Conservation (phyloP, 768 basidiomycete genomes). For the Tubosaeta brunneosetosa region DNA sequence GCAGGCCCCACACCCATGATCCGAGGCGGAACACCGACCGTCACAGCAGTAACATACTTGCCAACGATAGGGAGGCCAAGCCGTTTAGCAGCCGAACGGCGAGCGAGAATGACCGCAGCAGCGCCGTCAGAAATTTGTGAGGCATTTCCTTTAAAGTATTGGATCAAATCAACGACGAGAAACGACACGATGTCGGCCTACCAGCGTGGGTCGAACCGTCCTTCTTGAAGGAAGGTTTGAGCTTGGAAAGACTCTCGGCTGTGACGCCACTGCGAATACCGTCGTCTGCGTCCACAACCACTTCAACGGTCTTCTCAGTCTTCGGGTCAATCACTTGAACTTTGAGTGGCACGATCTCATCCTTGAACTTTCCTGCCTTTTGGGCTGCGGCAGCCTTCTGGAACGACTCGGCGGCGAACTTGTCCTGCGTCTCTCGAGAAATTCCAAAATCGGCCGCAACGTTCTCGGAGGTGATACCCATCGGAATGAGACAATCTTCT, state of each 20-base stretch:
- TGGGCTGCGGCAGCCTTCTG: conserved; percentile 78
- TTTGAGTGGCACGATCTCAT: conserved; percentile 79
- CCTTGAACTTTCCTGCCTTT: conserved; percentile 75
- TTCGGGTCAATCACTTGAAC: conserved; percentile 69
- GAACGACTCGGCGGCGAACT: conserved; percentile 80
- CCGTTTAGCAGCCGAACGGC: conserved; percentile 73
- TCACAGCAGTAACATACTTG: conserved; percentile 70
- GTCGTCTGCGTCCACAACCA: conserved; percentile 77
- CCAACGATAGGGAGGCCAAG: conserved; percentile 84
- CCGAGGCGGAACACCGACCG: conserved; percentile 77
- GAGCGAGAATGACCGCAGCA: conserved; percentile 79
- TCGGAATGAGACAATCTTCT: conserved; percentile 78
- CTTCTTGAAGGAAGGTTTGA: conserved; percentile 82
- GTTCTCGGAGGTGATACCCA: conserved; percentile 96
- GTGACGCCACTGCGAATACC: conserved; percentile 86
- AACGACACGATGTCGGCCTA: conserved; percentile 16
- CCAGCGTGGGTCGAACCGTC: conserved; percentile 74
- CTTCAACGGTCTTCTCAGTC: conserved; percentile 59
- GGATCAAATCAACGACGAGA: not conserved
- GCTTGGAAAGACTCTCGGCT: conserved; percentile 66
- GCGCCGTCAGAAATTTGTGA: conserved; percentile 92
- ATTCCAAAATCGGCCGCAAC: conserved; percentile 76
- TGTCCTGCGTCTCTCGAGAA: conserved; percentile 74
- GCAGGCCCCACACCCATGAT: conserved; percentile 94
- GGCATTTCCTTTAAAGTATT: conserved; percentile 53